A percentile compares a stretch with the other conserved stretches of the same genome.
These are phyloP conservation scores for Cryptosporidium bovis DNA, from an alignment of 169 alveolate genomes.

Conservation along the genomic window DNA sequence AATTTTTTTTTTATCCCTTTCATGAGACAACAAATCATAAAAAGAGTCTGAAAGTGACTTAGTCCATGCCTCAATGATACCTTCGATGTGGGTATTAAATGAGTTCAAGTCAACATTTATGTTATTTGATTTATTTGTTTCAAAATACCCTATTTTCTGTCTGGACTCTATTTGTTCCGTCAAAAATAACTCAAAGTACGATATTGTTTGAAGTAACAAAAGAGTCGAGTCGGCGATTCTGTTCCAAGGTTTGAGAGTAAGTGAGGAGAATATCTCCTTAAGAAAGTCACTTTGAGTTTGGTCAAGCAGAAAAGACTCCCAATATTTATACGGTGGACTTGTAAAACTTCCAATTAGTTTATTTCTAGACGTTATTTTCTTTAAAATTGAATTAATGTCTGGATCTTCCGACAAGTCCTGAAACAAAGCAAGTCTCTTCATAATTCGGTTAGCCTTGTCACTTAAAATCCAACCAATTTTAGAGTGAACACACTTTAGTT, in stretches of 20 bases:
- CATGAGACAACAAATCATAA: neutral
- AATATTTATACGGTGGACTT: constrained; percentile 38
- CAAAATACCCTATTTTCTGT: neutral
- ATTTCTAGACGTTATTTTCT: constrained; percentile 13
- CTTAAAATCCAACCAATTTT: constrained; percentile 35
- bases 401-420: constrained; percentile 1
- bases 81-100: constrained; percentile 16
- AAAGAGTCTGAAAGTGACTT: constrained; percentile 30
- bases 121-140: neutral
- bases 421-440: constrained; percentile 40
- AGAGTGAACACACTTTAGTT: constrained; percentile 10
- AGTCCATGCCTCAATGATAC: constrained; percentile 39
- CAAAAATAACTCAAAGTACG: constrained; percentile 43
- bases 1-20: neutral
- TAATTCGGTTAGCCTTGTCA: constrained; percentile 1
- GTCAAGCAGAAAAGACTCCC: constrained; percentile 51
- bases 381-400: constrained; percentile 15
- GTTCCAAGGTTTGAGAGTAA: constrained; percentile 24
- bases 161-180: constrained; percentile 5
- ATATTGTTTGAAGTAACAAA: constrained; percentile 23
- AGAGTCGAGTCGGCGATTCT: constrained; percentile 33
- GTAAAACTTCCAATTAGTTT: constrained; percentile 32
- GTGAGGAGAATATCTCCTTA: constrained; percentile 34
- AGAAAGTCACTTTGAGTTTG: constrained; percentile 36
- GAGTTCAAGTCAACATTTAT: neutral